These are phyloP conservation scores for Yarrowia divulgata DNA, from an alignment of 805 yeast genomes.

Conservation along the genomic window DNA sequence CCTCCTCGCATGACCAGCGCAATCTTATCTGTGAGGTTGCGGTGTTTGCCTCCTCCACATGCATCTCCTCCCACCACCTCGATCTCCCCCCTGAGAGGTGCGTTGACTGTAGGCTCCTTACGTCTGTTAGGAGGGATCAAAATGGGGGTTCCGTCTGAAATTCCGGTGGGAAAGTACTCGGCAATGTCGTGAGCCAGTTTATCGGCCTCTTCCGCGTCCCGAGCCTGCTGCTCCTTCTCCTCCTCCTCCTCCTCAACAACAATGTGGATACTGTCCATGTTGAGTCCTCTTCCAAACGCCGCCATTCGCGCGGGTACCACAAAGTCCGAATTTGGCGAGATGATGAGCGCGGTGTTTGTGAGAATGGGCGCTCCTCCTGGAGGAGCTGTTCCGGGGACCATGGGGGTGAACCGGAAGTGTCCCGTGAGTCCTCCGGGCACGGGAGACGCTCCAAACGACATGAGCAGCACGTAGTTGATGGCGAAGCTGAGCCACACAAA, in stretches of 20 bases:
- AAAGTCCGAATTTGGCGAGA: constrained; percentile 47
- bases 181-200: constrained; percentile 32
- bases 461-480: constrained; percentile 19
- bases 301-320: constrained; percentile 52
- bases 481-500: constrained; percentile 34
- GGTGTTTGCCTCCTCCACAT: constrained; percentile 43
- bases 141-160: constrained; percentile 37
- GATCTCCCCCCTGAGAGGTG: constrained; percentile 44
- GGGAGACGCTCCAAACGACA: constrained; percentile 5
- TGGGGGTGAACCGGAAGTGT: neutral
- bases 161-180: neutral
- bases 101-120: constrained; percentile 40
- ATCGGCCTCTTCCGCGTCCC: neutral
- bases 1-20: constrained; percentile 58
- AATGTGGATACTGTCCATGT: constrained; percentile 3
- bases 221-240: neutral
- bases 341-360: constrained; percentile 44
- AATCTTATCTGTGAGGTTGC: constrained; percentile 47
- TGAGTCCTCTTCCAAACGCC: constrained; percentile 50
- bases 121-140: constrained; percentile 39
- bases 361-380: constrained; percentile 39
- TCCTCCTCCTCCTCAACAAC: neutral
- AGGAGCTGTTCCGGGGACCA: constrained; percentile 32
- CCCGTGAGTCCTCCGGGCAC: constrained; percentile 32
- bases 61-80: constrained; percentile 44